Conservation (phyloP, 2,329 filamentous ascomycete genomes). For the Beauveria sp. region DNA sequence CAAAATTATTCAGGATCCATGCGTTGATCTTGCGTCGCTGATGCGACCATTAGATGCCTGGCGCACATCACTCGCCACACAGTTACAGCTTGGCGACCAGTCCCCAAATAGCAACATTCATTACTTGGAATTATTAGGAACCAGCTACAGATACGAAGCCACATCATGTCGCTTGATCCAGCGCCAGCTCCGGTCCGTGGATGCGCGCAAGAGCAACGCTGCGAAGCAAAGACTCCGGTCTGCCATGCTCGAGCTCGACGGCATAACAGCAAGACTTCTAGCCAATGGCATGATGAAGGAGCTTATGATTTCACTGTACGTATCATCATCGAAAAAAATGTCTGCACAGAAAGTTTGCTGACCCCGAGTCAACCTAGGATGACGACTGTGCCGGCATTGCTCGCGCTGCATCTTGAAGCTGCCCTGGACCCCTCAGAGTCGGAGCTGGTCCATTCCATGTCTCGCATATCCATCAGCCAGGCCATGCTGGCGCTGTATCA, state of each 20-base stretch:
- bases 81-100: neutral
- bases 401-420: conserved; percentile 4
- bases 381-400: neutral
- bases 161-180: neutral
- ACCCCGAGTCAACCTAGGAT: neutral
- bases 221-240: neutral
- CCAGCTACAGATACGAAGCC: conserved; percentile 6
- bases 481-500: conserved; percentile 7
- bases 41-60: neutral
- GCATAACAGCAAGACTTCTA: neutral
- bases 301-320: neutral
- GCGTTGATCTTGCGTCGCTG: neutral
- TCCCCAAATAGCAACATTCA: neutral
- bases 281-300: neutral
- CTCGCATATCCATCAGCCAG: conserved; percentile 6
- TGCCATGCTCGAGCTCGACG: conserved; percentile 6
- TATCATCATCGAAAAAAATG: too few relatives aligned
- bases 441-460: conserved; percentile 4
- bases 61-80: neutral
- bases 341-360: neutral
- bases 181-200: neutral
- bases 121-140: neutral
- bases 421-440: neutral
- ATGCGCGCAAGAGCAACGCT: neutral
- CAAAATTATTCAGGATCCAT: neutral